Evolutionary conservation across 495 filamentous ascomycete genomes (phyloP).

Genomic region (Neurospora tetrasperma): DNA sequence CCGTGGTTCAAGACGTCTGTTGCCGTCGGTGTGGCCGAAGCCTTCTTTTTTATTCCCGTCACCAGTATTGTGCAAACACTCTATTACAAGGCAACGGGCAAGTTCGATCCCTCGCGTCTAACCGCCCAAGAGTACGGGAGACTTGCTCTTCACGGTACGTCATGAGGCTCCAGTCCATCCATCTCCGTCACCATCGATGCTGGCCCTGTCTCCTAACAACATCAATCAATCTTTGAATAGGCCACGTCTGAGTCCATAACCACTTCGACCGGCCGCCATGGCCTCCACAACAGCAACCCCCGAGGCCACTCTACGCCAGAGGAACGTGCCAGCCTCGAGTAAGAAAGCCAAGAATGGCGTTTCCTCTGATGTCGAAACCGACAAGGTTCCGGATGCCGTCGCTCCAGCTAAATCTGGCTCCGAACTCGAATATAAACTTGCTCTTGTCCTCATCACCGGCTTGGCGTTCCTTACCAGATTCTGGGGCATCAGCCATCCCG

Average conservation of each 20-base stretch:
- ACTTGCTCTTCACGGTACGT: not conserved
- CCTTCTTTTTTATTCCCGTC: not conserved
- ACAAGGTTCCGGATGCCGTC: conserved; percentile 29
- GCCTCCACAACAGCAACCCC: conserved; percentile 23
- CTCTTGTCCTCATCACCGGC: conserved; percentile 62
- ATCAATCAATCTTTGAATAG: not conserved
- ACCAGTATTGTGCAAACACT: not conserved
- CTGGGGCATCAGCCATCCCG: conserved; percentile 87
- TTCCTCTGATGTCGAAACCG: conserved; percentile 36
- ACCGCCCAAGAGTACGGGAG: not conserved
- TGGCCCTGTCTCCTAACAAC: not conserved
- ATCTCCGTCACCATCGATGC: not conserved
- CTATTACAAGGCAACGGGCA: not conserved
- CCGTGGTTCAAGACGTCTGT: not conserved
- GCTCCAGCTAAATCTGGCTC: conserved; percentile 12
- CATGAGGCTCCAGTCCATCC: not conserved
- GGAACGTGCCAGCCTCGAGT: conserved; percentile 33
- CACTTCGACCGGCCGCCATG: conserved; percentile 24
- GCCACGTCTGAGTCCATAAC: conserved; percentile 1
- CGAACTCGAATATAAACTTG: conserved; percentile 81
- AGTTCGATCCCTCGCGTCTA: not conserved
- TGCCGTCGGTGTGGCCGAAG: not conserved
- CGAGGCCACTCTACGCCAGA: conserved; percentile 44
- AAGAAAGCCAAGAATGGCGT: conserved; percentile 37
- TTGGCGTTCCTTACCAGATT: conserved; percentile 87